A percentile compares a stretch with the other conserved stretches of the same genome.
Evolutionary conservation across 1,139 yeast genomes (phyloP).

Genomic region (Scheffersomyces illinoinensis): DNA sequence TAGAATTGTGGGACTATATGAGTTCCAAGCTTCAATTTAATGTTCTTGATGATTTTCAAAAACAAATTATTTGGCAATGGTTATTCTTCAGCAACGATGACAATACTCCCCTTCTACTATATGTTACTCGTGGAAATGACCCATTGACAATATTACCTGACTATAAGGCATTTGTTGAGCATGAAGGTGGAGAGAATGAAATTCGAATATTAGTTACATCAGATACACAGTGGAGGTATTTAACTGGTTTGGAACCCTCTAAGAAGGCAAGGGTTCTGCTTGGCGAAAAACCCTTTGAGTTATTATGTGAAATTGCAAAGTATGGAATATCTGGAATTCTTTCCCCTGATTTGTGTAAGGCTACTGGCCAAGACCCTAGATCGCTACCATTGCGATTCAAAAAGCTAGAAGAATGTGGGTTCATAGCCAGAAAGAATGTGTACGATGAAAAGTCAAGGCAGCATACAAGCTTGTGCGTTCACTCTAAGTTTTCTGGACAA

Average conservation of each 20-base stretch:
- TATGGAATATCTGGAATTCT: constrained; percentile 56
- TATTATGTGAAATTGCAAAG: constrained; percentile 53
- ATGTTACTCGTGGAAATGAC: constrained; percentile 16
- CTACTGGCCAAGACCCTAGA: constrained; percentile 70
- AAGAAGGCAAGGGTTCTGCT: constrained; percentile 31
- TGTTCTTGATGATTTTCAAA: constrained; percentile 33
- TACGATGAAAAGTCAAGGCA: constrained; percentile 42
- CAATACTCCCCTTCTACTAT: constrained; percentile 14
- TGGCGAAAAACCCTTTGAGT: constrained; percentile 45
- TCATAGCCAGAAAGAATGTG: constrained; percentile 44
- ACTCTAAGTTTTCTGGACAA: constrained; percentile 38
- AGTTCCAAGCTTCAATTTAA: constrained; percentile 17
- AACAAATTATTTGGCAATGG: constrained; percentile 44
- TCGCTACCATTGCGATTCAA: constrained; percentile 65
- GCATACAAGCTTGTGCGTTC: constrained; percentile 52
- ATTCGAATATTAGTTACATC: constrained; percentile 34
- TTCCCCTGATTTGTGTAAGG: constrained; percentile 54
- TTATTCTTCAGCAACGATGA: constrained; percentile 28
- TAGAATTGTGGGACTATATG: constrained; percentile 33
- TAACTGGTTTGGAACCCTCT: constrained; percentile 40
- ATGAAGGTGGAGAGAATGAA: constrained; percentile 15
- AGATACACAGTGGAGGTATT: constrained; percentile 43
- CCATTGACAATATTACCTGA: constrained; percentile 19
- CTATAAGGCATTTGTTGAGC: constrained; percentile 20
- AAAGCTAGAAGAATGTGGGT: constrained; percentile 48